Evolutionary conservation across 768 basidiomycete genomes (phyloP), one percentile per base, ranked within the genome.

Genomic region (Psilocybe cyanescens): DNA sequence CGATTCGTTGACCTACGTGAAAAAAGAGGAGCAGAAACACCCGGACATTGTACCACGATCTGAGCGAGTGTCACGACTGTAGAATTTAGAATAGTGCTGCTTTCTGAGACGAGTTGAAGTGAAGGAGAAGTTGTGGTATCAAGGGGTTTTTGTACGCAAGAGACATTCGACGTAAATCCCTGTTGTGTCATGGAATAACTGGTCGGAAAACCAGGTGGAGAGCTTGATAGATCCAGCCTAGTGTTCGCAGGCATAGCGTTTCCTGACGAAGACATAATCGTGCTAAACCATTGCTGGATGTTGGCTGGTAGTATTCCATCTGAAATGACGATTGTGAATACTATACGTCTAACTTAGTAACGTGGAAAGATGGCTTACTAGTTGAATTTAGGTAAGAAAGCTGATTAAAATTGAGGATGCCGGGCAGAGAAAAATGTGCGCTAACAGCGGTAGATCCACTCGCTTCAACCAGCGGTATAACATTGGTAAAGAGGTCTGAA

Each of bases 331-430:
- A 46, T 14, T 24, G 0, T 35, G 7, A 30, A 45, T 29, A 17
- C 8, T 16, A 58, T 11, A 12, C 14, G 8, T 11, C 14, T n/a
- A 6, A 11, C 6, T n/a, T 8, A 14, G 1, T 3, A 12, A 19
- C 8, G 37, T 30, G 14, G 30, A 30, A 14, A 11, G 16, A 51
- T 11, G 8, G 58, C 62, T 17, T 57, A 70, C 67, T 52, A 1
- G 69, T 70, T 3, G 67, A 67, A 52, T 68, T 68, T 8, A 63
- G 46, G 37, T 67, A 70, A 16, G 69, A 68, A 35, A 70, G 58
- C n/a, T 65, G 66, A 37, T 70, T 67, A 51, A 70, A 68, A 41
- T 70, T 70, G 14, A 70, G 58, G 48, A 68, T 63, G 46, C 66
- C 64, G 8, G 67, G 68, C 9, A 67, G 46, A 44, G 51, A 51